phyloP scores from a whole-genome alignment of 305 asterid genomes.

The Fraxinus xanthoxyloides region DNA sequence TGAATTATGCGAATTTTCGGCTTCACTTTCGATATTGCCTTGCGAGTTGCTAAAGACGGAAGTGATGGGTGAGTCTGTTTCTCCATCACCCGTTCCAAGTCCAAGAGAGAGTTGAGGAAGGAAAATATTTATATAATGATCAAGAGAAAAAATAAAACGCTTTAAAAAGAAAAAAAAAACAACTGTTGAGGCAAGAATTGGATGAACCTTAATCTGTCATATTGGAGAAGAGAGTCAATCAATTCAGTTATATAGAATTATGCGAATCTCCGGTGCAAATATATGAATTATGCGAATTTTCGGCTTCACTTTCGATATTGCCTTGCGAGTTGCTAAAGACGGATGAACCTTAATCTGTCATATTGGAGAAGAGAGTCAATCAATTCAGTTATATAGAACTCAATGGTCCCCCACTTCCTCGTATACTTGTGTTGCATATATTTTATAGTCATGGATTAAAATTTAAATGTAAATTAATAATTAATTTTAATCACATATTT shows the following conservation, averaged over 20 bases:
- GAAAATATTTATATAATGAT: slow-evolving; percentile 7
- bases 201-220: slow-evolving; percentile 48
- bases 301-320: slow-evolving; percentile 62
- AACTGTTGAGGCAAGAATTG: slow-evolving; percentile 52
- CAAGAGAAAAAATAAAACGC: slow-evolving; percentile 19
- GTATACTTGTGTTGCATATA: no score
- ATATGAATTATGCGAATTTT: slow-evolving; percentile 87
- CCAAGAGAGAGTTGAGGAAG: not conserved
- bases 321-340: slow-evolving; percentile 38
- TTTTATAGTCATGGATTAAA: no score
- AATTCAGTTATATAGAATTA: no score
- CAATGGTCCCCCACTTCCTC: slow-evolving; percentile 40
- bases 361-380: slow-evolving; percentile 45
- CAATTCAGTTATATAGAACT: slow-evolving; percentile 27
- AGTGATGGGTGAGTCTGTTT: slow-evolving; percentile 10
- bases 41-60: slow-evolving; percentile 36
- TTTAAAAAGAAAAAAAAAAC: not conserved
- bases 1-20: slow-evolving; percentile 88
- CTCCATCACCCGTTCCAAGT: slow-evolving; percentile 30
- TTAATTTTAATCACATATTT: no score
- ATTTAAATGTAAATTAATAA: no score
- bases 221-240: slow-evolving; percentile 42
- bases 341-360: slow-evolving; percentile 41
- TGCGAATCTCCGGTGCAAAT: slow-evolving; percentile 87
- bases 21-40: slow-evolving; percentile 50